Percentiles rank a stretch among this genome's conserved stretches.
These are phyloP conservation scores for Pseudogymnoascus sp. DNA, from an alignment of 2,329 filamentous ascomycete species.

Conservation along the genomic window DNA sequence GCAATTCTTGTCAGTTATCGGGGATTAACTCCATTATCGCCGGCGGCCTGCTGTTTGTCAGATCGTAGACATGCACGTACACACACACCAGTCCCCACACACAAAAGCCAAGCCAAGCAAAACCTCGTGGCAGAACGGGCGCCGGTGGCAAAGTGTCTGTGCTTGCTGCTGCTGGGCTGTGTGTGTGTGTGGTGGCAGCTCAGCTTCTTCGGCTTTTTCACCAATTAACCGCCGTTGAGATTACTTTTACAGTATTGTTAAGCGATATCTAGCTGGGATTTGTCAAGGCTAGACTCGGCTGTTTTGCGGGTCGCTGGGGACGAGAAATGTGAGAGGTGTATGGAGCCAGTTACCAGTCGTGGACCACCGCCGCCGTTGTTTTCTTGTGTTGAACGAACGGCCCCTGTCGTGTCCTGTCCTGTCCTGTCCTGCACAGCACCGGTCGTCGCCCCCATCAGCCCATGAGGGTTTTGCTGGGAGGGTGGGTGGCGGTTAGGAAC, in stretches of 20 bases:
- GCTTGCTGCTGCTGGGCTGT: too few species aligned
- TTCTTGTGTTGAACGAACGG: neutral
- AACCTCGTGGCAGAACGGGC: slow-evolving; percentile 1
- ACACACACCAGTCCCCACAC: neutral
- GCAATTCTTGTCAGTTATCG: neutral
- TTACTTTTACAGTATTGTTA: neutral
- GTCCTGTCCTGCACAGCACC: neutral
- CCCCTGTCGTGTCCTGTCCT: neutral
- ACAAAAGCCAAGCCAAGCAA: neutral
- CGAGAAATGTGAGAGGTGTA: neutral
- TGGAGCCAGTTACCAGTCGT: neutral
- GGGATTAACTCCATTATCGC: neutral
- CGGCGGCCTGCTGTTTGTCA: neutral
- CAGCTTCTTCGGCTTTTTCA: neutral
- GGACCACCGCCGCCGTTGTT: neutral
- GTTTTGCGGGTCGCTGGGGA: slow-evolving; percentile 3
- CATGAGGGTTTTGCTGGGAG: neutral
- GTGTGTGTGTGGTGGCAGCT: neutral
- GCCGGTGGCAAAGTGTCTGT: neutral
- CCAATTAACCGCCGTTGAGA: neutral
- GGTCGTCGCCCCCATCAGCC: neutral
- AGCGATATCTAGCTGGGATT: neutral
- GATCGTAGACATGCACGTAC: neutral
- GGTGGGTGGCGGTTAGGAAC: neutral
- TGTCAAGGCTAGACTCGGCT: slow-evolving; percentile 7